Conservation (phyloP, 2,329 filamentous ascomycete genomes). For the Helminthosporium solani region DNA sequence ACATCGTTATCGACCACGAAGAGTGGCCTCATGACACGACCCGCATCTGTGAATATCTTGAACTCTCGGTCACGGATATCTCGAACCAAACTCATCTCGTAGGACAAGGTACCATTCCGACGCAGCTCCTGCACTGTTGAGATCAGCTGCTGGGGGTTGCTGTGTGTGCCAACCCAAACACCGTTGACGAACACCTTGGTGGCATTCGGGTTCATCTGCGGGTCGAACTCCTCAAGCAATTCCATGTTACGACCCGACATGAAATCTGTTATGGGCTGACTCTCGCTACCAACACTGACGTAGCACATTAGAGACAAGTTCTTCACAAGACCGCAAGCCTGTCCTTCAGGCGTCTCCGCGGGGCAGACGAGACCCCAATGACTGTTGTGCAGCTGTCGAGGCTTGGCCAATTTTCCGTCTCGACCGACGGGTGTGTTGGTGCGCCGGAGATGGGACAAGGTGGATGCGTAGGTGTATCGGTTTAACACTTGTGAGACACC, state of each 20-base stretch:
- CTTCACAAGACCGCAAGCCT: constrained; percentile 97
- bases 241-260: constrained; percentile 97
- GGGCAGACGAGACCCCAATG: constrained; percentile 98
- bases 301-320: constrained; percentile 98
- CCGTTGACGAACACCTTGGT: constrained; percentile 99
- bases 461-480: constrained; percentile 95
- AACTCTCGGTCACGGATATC: constrained; percentile 98
- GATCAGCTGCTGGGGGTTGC: constrained; percentile 83
- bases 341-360: constrained; percentile 95
- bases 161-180: constrained; percentile 94
- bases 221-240: constrained; percentile 84
- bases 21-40: constrained; percentile 87
- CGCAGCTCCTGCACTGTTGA: constrained; percentile 74
- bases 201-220: constrained; percentile 71
- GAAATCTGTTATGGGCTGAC: constrained; percentile 87
- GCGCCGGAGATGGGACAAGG: constrained; percentile 90
- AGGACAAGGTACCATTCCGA: constrained; percentile 78
- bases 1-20: constrained; percentile 89
- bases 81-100: constrained; percentile 90
- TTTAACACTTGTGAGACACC: constrained; percentile 98
- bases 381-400: constrained; percentile 95
- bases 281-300: constrained; percentile 90
- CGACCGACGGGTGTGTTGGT: constrained; percentile 97
- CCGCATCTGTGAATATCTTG: constrained; percentile 97
- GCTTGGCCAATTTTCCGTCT: constrained; percentile 97